Percentiles rank a stretch among this genome's conserved stretches.
Conservation (phyloP, 2,329 filamentous ascomycete species). For the Cadophora sp. region DNA sequence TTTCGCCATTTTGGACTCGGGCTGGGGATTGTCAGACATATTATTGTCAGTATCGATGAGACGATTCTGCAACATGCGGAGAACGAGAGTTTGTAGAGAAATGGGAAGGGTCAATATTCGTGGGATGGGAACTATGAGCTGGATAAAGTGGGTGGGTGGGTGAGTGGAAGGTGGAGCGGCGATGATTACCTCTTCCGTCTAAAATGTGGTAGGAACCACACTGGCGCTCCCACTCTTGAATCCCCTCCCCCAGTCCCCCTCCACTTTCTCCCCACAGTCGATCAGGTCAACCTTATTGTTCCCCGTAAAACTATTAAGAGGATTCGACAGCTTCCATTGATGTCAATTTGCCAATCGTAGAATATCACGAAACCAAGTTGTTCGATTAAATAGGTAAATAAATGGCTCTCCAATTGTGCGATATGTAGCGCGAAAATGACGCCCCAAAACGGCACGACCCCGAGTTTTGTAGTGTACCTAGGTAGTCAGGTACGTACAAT, state of each 20-base stretch:
- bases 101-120: background rate
- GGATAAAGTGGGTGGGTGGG: background rate
- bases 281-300: background rate
- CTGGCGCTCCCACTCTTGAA: conserved; percentile 4
- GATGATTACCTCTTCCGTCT: background rate
- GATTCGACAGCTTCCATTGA: too few relatives aligned
- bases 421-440: background rate
- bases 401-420: background rate
- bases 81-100: background rate
- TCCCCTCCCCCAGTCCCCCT: too few relatives aligned
- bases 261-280: conserved; percentile 10
- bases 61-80: background rate
- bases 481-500: too few relatives aligned
- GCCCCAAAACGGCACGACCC: background rate
- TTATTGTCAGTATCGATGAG: background rate
- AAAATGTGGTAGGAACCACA: background rate
- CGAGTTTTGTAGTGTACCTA: too few relatives aligned
- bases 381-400: background rate
- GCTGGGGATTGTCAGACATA: background rate
- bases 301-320: background rate
- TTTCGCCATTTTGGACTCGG: background rate
- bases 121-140: background rate
- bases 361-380: background rate
- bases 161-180: background rate
- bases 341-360: too few relatives aligned